Evolutionary conservation across 495 filamentous ascomycete species (phyloP).

Genomic region (Hypoxylon lienhwacheense): DNA sequence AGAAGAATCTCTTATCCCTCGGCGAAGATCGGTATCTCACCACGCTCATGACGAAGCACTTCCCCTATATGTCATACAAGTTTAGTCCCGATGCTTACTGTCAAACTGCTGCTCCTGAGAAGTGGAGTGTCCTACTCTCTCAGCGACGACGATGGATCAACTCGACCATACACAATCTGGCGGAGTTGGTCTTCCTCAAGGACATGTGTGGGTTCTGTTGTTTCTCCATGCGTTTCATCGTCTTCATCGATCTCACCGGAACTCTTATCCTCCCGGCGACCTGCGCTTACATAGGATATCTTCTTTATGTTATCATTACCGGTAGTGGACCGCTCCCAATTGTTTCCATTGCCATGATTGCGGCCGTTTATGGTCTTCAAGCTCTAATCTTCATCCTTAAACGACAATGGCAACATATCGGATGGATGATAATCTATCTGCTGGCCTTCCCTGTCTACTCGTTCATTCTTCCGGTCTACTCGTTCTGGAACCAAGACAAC

Average conservation of each 20-base stretch:
- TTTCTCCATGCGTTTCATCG: constrained; percentile 98
- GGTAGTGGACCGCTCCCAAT: constrained; percentile 76
- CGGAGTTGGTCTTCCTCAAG: constrained; percentile 80
- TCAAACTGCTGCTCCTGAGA: constrained; percentile 88
- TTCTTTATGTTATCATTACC: constrained; percentile 78
- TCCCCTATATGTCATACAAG: constrained; percentile 93
- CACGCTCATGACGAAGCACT: constrained; percentile 96
- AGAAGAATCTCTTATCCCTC: constrained; percentile 94
- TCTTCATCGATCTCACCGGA: constrained; percentile 91
- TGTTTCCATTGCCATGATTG: constrained; percentile 85
- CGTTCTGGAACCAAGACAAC: constrained; percentile 99
- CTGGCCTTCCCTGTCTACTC: constrained; percentile 91
- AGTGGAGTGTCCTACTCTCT: constrained; percentile 88
- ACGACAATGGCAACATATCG: constrained; percentile 95
- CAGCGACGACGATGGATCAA: constrained; percentile 99
- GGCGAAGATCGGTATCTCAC: constrained; percentile 98
- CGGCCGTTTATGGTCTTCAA: constrained; percentile 91
- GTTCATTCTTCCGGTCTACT: constrained; percentile 89
- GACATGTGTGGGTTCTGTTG: constrained; percentile 98
- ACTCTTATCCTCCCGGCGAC: constrained; percentile 93
- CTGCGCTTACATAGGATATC: constrained; percentile 84
- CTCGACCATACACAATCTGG: constrained; percentile 94
- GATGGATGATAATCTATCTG: constrained; percentile 99
- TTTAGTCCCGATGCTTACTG: constrained; percentile 93
- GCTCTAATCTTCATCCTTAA: constrained; percentile 94